These are phyloP conservation scores for Achaetomium macrosporum DNA, from an alignment of 2,329 filamentous ascomycete genomes.

Conservation along the genomic window DNA sequence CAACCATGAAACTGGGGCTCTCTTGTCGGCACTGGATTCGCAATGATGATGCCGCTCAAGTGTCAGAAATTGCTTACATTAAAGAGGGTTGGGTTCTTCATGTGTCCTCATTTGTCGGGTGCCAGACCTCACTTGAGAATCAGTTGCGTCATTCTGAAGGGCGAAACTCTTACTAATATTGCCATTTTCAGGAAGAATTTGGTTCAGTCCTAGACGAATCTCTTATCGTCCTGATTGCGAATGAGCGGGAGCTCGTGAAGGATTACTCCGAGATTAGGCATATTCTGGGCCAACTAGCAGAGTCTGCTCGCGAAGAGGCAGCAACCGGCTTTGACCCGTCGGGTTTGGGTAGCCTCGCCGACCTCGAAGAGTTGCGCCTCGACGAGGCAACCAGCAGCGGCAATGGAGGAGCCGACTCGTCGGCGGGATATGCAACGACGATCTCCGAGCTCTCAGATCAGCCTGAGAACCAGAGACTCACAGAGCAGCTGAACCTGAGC, in stretches of 20 bases:
- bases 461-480: conserved; percentile 24
- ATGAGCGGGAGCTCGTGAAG: conserved; percentile 61
- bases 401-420: conserved; percentile 19
- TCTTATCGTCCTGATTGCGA: conserved; percentile 67
- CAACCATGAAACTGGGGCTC: not conserved
- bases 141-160: not conserved
- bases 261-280: conserved; percentile 49
- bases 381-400: conserved; percentile 18
- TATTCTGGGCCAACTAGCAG: conserved; percentile 61
- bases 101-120: no score
- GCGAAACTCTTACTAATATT: not conserved
- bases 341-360: conserved; percentile 51
- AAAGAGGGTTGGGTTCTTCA: no score
- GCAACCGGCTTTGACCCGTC: conserved; percentile 73
- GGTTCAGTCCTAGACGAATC: conserved; percentile 71
- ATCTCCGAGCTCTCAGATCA: conserved; percentile 20
- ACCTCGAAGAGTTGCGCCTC: conserved; percentile 17
- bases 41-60: no score
- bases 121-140: no score
- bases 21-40: not conserved
- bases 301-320: conserved; percentile 60
- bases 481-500: conserved; percentile 30
- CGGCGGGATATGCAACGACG: conserved; percentile 17
- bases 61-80: no score
- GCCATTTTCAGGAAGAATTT: conserved; percentile 49